phyloP scores from a whole-genome alignment of 2,329 filamentous ascomycete genomes.

The Paracoccidioides brasiliensis region DNA sequence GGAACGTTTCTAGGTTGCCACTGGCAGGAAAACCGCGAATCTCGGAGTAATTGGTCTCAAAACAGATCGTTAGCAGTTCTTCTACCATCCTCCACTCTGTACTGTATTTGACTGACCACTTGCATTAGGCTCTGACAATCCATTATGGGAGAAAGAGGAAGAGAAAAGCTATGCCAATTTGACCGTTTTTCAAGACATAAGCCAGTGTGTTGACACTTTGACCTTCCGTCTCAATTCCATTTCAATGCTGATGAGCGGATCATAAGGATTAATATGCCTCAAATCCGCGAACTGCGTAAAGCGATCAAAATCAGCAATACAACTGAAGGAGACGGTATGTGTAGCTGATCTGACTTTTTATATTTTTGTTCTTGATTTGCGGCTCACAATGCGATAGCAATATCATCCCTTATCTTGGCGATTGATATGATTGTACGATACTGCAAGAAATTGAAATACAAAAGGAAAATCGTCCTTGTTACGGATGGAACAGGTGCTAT shows the following conservation, averaged over 20 bases:
- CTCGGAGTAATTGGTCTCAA: constrained; percentile 72
- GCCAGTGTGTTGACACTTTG: constrained; percentile 42
- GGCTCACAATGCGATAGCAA: constrained; percentile 30
- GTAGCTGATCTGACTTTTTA: not conserved
- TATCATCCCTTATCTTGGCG: constrained; percentile 77
- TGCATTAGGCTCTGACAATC: constrained; percentile 49
- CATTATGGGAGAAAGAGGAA: constrained; percentile 38
- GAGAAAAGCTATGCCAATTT: constrained; percentile 71
- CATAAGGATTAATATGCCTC: constrained; percentile 49
- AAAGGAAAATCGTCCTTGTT: constrained; percentile 66
- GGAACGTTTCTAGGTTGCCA: constrained; percentile 35
- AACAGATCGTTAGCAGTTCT: constrained; percentile 46
- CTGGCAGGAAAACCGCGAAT: constrained; percentile 59
- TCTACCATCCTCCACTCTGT: not conserved
- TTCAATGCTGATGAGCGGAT: constrained; percentile 29
- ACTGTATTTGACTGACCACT: not conserved
- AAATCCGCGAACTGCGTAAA: constrained; percentile 52
- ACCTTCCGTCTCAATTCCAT: not conserved
- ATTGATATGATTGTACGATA: constrained; percentile 71
- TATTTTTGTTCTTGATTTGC: not conserved
- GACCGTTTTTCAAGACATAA: constrained; percentile 50
- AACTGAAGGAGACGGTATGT: constrained; percentile 56
- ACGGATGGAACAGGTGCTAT: constrained; percentile 68
- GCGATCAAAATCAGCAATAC: constrained; percentile 55
- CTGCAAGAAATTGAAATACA: constrained; percentile 72